Conservation (phyloP, 495 filamentous ascomycete species). For the Xylaria curta region DNA sequence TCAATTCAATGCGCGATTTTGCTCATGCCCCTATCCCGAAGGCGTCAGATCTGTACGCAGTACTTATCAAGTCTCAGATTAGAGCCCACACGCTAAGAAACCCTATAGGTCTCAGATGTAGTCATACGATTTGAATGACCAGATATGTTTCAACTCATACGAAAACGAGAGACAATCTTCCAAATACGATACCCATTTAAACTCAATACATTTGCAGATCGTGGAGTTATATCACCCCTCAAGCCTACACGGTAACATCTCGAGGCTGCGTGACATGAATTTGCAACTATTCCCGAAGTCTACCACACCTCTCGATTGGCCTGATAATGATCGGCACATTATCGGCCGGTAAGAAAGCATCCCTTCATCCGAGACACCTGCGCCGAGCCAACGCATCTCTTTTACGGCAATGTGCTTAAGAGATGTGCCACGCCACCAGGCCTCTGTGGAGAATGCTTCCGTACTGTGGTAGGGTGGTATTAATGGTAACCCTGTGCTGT, state of each 20-base stretch:
- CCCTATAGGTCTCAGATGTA: too few relatives aligned
- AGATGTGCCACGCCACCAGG: slow-evolving; percentile 32
- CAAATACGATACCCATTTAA: not conserved
- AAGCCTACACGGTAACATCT: not conserved
- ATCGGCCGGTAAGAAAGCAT: not conserved
- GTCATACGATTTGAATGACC: not conserved
- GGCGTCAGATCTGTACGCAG: not conserved
- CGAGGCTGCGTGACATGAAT: not conserved
- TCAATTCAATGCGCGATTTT: not conserved
- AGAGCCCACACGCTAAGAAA: not conserved
- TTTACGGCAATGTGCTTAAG: not conserved
- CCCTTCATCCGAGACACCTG: slow-evolving; percentile 47
- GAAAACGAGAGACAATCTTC: not conserved
- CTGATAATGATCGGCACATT: not conserved
- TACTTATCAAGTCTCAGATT: not conserved
- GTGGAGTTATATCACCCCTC: not conserved
- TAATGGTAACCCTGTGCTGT: slow-evolving; percentile 19
- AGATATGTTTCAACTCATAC: not conserved
- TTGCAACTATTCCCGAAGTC: not conserved
- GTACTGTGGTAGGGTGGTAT: slow-evolving; percentile 13
- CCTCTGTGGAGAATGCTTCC: slow-evolving; percentile 33
- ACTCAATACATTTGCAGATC: not conserved
- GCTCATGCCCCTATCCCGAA: not conserved
- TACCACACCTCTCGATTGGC: not conserved
- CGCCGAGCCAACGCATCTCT: too few relatives aligned